A percentile compares a stretch with the other conserved stretches of the same genome.
These are phyloP conservation scores for Trichoderma hamatum DNA, from an alignment of 2,329 filamentous ascomycete species.

Conservation along the genomic window DNA sequence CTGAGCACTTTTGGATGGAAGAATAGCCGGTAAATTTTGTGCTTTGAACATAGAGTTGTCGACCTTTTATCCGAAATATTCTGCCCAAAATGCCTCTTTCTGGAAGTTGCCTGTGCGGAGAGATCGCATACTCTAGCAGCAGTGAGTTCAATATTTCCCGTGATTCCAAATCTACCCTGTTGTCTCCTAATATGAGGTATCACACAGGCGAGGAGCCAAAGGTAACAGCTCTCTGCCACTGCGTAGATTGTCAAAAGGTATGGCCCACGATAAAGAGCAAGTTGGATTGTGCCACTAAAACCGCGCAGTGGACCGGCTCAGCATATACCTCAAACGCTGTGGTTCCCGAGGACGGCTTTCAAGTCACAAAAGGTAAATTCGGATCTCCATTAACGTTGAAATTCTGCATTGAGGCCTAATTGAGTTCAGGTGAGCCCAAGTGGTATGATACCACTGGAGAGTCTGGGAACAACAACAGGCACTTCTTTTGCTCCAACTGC, in stretches of 20 bases:
- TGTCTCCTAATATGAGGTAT: neutral
- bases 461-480: constrained; percentile 58
- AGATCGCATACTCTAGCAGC: neutral
- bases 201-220: constrained; percentile 46
- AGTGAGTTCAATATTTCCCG: neutral
- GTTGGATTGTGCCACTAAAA: neutral
- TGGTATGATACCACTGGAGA: constrained; percentile 51
- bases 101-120: constrained; percentile 1
- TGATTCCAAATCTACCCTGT: too few species aligned
- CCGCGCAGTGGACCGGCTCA: constrained; percentile 51
- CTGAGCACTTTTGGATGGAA: neutral
- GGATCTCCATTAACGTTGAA: neutral
- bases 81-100: neutral
- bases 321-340: constrained; percentile 59
- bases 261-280: neutral
- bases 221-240: constrained; percentile 55
- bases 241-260: constrained; percentile 58
- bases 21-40: too few species aligned
- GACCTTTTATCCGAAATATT: neutral
- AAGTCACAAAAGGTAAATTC: constrained; percentile 51
- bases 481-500: constrained; percentile 58
- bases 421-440: constrained; percentile 47
- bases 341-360: constrained; percentile 50
- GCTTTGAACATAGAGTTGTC: neutral
- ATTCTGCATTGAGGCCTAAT: neutral